These are phyloP conservation scores for Papilionanthe hybrid DNA, from an alignment of 116 monocot species.

Conservation along the genomic window DNA sequence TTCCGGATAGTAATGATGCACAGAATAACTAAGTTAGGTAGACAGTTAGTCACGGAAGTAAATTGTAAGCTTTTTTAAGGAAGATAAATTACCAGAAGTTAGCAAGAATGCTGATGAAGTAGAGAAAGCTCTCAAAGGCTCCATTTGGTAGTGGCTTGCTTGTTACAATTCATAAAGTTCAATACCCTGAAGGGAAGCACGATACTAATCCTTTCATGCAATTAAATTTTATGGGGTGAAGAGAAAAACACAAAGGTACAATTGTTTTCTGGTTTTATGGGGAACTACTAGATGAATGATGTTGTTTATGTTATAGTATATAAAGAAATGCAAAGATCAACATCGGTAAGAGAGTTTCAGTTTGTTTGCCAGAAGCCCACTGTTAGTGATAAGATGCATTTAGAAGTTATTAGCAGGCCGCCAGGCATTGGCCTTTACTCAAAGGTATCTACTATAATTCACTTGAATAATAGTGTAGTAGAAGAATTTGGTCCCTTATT, in stretches of 20 bases:
- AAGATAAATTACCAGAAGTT: slow-evolving; percentile 37
- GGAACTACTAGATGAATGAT: not conserved
- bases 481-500: no score
- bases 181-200: slow-evolving; percentile 91
- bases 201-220: slow-evolving; percentile 93
- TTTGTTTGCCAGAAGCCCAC: slow-evolving; percentile 87
- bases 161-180: slow-evolving; percentile 74
- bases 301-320: slow-evolving; percentile 41
- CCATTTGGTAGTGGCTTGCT: slow-evolving; percentile 87
- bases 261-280: not conserved
- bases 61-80: slow-evolving; percentile 89
- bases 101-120: slow-evolving; percentile 18
- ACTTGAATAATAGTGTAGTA: not conserved
- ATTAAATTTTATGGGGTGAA: slow-evolving; percentile 81
- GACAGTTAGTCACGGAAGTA: slow-evolving; percentile 60
- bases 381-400: slow-evolving; percentile 65
- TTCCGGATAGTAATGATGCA: slow-evolving; percentile 68
- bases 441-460: slow-evolving; percentile 47
- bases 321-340: slow-evolving; percentile 87
- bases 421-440: slow-evolving; percentile 60
- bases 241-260: slow-evolving; percentile 84
- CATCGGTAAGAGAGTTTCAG: slow-evolving; percentile 77
- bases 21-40: slow-evolving; percentile 79
- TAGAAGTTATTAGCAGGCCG: slow-evolving; percentile 74
- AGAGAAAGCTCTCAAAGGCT: slow-evolving; percentile 67